Evolutionary conservation across 169 alveolate genomes (phyloP), one percentile per base, ranked within the genome.

Genomic region (Eimeria mitis): DNA sequence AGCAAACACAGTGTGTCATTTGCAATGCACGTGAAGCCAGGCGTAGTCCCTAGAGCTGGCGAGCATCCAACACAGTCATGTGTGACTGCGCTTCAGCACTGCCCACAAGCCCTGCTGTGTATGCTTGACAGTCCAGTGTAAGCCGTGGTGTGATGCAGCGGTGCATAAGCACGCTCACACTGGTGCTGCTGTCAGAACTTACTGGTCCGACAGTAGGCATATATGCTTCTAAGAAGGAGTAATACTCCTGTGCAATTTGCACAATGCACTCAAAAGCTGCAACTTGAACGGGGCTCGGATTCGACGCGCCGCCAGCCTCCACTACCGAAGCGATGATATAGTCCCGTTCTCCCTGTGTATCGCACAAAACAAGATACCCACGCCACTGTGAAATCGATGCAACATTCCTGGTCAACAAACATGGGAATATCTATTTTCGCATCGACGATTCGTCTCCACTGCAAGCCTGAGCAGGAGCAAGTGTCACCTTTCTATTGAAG

Each of bases 251-350:
- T 1, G 97, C 96, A 44, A 95, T 89, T 75, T 96, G 95, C 65
- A 97, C 97, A 49, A 97, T 89, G 31, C 98, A 97, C 95, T 97
- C 98, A 65, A 95, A 95, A 1, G 97, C 97, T 25, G 98, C 97
- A 52, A 96, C 97, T 89, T 95, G 97, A 42, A 96, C 94, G 34
- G 88, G 89, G 61, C 56, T 75, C 54, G 95, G 95, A 61, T 79
- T 79, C 70, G 89, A 28, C 81, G 89, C 75, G 88, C 78, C 81
- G 52, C 94, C 89, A 49, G 89, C 89, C 78, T 92, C 96, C 75
- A 92, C 68, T 49, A 92, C 96, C n/a, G 89, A 47, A n/a, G 34
- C 84, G 19, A 83, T 54, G 94, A 92, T 92, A 70, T 92, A 92
- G 52, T 63, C 89, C 85, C 96, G 85, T 49, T 92, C 96, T 71